These are phyloP conservation scores for Microdochium bolleyi DNA, from an alignment of 2,329 filamentous ascomycete species.

Conservation along the genomic window DNA sequence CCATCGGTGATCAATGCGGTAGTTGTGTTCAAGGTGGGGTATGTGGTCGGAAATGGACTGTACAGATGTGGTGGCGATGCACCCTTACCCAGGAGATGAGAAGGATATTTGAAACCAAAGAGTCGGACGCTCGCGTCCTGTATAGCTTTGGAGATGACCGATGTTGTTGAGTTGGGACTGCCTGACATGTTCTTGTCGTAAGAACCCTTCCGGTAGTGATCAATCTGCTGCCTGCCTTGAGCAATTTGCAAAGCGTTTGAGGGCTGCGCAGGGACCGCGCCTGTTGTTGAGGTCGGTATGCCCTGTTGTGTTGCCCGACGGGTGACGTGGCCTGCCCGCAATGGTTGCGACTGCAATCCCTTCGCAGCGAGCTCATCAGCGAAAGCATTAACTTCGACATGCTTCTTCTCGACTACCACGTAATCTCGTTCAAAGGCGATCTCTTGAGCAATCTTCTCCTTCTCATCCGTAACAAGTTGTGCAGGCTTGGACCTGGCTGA, in stretches of 20 bases:
- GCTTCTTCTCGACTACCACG: constrained; percentile 88
- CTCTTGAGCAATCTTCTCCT: constrained; percentile 72
- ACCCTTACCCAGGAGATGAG: constrained; percentile 52
- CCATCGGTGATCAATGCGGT: constrained; percentile 60
- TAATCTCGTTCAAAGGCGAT: constrained; percentile 90
- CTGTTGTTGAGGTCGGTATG: constrained; percentile 57
- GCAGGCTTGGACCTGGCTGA: constrained; percentile 21
- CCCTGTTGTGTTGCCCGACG: constrained; percentile 76
- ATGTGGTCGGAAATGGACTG: constrained; percentile 68
- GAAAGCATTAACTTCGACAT: constrained; percentile 94
- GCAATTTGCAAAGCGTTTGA: constrained; percentile 71
- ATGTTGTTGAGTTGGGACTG: constrained; percentile 65
- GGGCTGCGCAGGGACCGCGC: constrained; percentile 57
- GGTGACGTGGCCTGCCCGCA: constrained; percentile 54
- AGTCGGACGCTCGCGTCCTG: constrained; percentile 79
- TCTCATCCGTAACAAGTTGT: constrained; percentile 36
- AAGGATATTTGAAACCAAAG: constrained; percentile 63
- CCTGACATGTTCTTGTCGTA: constrained; percentile 71
- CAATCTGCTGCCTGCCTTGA: constrained; percentile 53
- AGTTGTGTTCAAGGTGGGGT: constrained; percentile 59
- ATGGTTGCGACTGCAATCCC: constrained; percentile 36
- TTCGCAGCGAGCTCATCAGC: constrained; percentile 90
- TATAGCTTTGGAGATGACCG: constrained; percentile 88
- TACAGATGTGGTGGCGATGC: constrained; percentile 69
- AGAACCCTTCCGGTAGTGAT: constrained; percentile 70